These are phyloP conservation scores for Salix udensis DNA, from an alignment of 345 rosid genomes.

Conservation along the genomic window DNA sequence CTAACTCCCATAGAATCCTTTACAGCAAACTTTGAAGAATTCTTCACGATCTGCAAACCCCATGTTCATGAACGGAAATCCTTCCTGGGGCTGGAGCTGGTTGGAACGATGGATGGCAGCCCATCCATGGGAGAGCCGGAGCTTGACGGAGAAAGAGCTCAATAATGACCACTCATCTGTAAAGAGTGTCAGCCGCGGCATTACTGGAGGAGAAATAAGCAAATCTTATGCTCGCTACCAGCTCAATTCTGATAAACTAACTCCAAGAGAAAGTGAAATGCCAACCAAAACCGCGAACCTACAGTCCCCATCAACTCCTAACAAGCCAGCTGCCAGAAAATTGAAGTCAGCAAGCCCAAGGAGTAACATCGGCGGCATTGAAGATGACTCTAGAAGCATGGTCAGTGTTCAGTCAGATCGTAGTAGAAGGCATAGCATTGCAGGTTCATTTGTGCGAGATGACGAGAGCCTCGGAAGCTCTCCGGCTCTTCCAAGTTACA, in stretches of 20 bases:
- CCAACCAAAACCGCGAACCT: slow-evolving; percentile 47
- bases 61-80: slow-evolving; percentile 80
- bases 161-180: slow-evolving; percentile 45
- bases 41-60: slow-evolving; percentile 49
- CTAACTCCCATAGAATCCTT: slow-evolving; percentile 14
- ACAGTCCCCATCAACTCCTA: slow-evolving; percentile 53
- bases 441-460: slow-evolving; percentile 53
- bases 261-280: slow-evolving; percentile 62
- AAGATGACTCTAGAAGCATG: slow-evolving; percentile 76
- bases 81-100: slow-evolving; percentile 99
- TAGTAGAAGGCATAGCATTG: slow-evolving; percentile 68
- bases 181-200: slow-evolving; percentile 42
- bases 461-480: slow-evolving; percentile 71
- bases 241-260: slow-evolving; percentile 57
- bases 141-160: slow-evolving; percentile 53
- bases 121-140: slow-evolving; percentile 61
- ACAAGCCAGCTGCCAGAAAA: slow-evolving; percentile 45
- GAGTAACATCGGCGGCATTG: slow-evolving; percentile 34
- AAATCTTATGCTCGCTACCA: slow-evolving; percentile 59
- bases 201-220: slow-evolving; percentile 53
- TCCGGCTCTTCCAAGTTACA: slow-evolving; percentile 69
- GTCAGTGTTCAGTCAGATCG: slow-evolving; percentile 55
- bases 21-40: slow-evolving; percentile 85
- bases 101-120: slow-evolving; percentile 97
- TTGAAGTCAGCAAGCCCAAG: slow-evolving; percentile 54